Base-by-base conservation (phyloP, 2,329 filamentous ascomycete species). In the Epichloe hybrida region DNA sequence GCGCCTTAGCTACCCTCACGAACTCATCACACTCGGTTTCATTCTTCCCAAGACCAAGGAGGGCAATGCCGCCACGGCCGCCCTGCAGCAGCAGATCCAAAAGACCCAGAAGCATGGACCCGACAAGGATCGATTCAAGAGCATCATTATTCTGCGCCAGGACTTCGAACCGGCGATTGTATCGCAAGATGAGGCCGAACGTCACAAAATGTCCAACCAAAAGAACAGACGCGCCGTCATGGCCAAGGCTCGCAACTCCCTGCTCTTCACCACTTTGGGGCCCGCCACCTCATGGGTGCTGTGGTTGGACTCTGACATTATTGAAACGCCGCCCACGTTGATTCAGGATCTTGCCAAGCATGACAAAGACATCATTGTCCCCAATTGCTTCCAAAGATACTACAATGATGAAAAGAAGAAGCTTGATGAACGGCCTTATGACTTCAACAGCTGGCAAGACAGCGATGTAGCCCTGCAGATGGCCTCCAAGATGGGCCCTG, bases 381-480 rank as follows among this genome's bases (percentile, higher is more conserved):
- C 93, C 48, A 98, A 98, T 66, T 97, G 91, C 73, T 96, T 86
- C 74, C 93, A 98, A 70, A 76, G 85, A 55, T 97, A 80, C 69
- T 78, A 77, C 45, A 84, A 96, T 55, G 60, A 72, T 1, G 76
- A 84, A 13, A 83, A 78, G 48, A 83, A 84, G 61, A 75, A 80
- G 56, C 79, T 80, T 72, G 80, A 83, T 42, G 81, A 91, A 62
- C 81, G 93, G 4, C 82, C 90, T 0, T 98, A 98, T 66, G 93
- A 98, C 70, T 97, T 84, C 75, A 98, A 98, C 72, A 95, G 86
- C 65, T 98, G 93, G 93, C 82, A 91, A 61, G 93, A 98, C 64
- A 95, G 87, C 63, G 77, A 83, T 1, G 83, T 77, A 2, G 91
- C 93, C 1, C 77, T 84, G 62, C 76, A 85, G 37, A 71, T 98